phyloP scores from a whole-genome alignment of 768 basidiomycete species.

The Rhizopogon rudus region DNA sequence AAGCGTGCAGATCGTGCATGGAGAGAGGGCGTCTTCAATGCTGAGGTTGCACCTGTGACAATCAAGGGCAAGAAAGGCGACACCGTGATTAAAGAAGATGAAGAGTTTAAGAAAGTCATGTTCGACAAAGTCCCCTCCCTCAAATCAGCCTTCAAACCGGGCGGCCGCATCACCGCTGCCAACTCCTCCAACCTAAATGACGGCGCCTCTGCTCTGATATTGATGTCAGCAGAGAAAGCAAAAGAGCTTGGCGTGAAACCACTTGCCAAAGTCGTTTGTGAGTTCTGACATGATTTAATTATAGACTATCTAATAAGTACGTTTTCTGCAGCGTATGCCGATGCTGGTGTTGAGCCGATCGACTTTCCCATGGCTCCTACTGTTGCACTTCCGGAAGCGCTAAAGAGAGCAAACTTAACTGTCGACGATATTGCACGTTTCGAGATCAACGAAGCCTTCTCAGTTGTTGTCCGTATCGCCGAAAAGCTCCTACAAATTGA shows the following conservation, averaged over 20 bases:
- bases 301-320: not conserved
- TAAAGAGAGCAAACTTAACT: constrained; percentile 81
- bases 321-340: constrained; percentile 73
- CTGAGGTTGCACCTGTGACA: constrained; percentile 85
- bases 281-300: constrained; percentile 26
- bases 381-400: constrained; percentile 81
- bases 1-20: constrained; percentile 89
- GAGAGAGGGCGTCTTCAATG: constrained; percentile 77
- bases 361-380: constrained; percentile 97
- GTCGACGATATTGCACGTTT: constrained; percentile 84
- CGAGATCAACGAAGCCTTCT: constrained; percentile 98
- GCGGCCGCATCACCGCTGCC: constrained; percentile 90
- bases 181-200: constrained; percentile 96
- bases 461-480: constrained; percentile 85
- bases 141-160: constrained; percentile 85
- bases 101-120: constrained; percentile 96
- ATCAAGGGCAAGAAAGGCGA: constrained; percentile 95
- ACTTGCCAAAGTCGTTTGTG: constrained; percentile 91
- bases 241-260: constrained; percentile 88
- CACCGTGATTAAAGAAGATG: constrained; percentile 85
- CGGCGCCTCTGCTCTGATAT: constrained; percentile 91
- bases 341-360: constrained; percentile 93
- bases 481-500: constrained; percentile 86
- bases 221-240: constrained; percentile 93
- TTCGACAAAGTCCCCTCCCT: constrained; percentile 91